phyloP scores from a whole-genome alignment of 1,284 basidiomycete species.

The Cerrena zonata region DNA sequence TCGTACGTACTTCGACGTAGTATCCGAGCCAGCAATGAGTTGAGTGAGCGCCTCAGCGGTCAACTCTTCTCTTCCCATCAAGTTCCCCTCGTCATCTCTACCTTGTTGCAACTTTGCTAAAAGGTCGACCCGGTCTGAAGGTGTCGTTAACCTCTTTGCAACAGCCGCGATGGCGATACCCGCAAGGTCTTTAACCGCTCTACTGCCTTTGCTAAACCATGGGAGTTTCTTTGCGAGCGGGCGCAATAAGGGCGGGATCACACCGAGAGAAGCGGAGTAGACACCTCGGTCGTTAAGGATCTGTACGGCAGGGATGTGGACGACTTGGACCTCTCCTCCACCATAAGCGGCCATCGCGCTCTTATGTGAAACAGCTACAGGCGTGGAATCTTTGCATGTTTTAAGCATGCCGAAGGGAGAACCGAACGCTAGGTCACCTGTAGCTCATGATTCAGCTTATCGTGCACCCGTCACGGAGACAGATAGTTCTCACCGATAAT shows the following conservation, averaged over 20 bases:
- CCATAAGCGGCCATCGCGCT: constrained; percentile 56
- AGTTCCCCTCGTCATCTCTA: constrained; percentile 72
- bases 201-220: constrained; percentile 70
- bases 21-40: constrained; percentile 80
- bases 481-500: constrained; percentile 50
- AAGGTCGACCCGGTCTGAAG: constrained; percentile 70
- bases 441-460: background rate
- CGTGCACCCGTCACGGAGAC: background rate
- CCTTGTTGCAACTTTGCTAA: constrained; percentile 75
- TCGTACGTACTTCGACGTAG: constrained; percentile 68
- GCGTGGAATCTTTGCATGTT: constrained; percentile 68
- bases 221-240: constrained; percentile 60
- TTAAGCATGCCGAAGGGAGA: constrained; percentile 86
- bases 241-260: constrained; percentile 68
- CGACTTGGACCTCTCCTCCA: constrained; percentile 37
- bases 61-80: constrained; percentile 74
- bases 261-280: constrained; percentile 79
- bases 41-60: constrained; percentile 85
- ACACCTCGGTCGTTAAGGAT: constrained; percentile 89
- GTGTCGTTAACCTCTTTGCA: constrained; percentile 60
- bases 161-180: constrained; percentile 82
- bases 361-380: constrained; percentile 45
- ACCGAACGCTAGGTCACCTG: constrained; percentile 79
- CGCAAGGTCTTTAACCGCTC: constrained; percentile 69
- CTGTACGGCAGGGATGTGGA: constrained; percentile 73